Percentiles rank a stretch among this genome's conserved stretches.
Conservation (phyloP, 768 basidiomycete species). For the Mrakia blollopis region DNA sequence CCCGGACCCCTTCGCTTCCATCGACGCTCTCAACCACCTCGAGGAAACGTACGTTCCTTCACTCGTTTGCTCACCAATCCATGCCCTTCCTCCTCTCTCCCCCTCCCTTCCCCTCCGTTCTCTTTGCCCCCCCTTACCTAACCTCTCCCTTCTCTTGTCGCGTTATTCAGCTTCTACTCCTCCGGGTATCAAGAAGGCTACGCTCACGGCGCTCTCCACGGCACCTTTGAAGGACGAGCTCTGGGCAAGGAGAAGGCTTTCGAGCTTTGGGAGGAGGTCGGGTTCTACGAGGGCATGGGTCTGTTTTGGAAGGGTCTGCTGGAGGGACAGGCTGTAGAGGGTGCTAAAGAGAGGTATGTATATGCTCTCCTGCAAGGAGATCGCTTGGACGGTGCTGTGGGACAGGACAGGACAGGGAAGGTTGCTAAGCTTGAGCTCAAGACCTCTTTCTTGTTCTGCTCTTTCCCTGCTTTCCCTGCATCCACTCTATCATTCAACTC, state of each 20-base stretch:
- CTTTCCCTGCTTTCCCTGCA: not conserved
- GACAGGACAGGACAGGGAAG: slow-evolving; percentile 9
- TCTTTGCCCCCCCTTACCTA: not conserved
- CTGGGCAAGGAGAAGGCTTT: slow-evolving; percentile 85
- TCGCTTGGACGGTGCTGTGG: slow-evolving; percentile 32
- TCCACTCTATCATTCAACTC: too few relatives aligned
- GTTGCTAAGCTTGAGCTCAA: not conserved
- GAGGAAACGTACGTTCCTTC: slow-evolving; percentile 19
- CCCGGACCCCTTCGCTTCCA: not conserved
- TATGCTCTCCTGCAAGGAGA: slow-evolving; percentile 42
- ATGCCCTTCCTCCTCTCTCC: not conserved
- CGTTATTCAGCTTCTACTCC: slow-evolving; percentile 71
- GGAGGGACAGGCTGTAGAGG: slow-evolving; percentile 43
- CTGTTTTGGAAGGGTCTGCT: slow-evolving; percentile 60
- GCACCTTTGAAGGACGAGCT: slow-evolving; percentile 82
- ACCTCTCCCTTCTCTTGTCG: not conserved
- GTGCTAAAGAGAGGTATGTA: slow-evolving; percentile 41
- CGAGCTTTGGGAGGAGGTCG: slow-evolving; percentile 96
- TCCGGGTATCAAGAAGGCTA: slow-evolving; percentile 70
- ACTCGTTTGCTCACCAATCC: not conserved
- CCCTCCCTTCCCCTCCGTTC: not conserved
- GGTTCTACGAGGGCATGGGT: slow-evolving; percentile 85
- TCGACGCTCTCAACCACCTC: slow-evolving; percentile 31
- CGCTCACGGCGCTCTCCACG: slow-evolving; percentile 81
- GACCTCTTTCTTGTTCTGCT: slow-evolving; percentile 19